Conservation (phyloP, 108 stramenopile genomes). For the Tribonema minus region DNA sequence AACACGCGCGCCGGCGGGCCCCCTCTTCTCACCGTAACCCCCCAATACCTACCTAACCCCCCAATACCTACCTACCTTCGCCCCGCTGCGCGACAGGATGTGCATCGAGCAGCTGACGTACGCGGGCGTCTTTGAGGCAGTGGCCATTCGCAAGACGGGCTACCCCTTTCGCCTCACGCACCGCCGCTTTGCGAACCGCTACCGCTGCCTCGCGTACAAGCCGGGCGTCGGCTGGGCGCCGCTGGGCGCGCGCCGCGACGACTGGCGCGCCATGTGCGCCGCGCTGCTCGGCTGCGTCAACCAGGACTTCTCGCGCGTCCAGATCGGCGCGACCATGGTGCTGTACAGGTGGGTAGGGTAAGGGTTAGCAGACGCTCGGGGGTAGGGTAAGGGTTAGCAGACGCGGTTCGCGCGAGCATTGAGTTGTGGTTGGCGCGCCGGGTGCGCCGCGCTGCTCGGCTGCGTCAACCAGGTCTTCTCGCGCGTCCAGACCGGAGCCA, state of each 20-base stretch:
- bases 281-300: slow-evolving; percentile 29
- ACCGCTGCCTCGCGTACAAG: slow-evolving; percentile 44
- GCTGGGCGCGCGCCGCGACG: background rate
- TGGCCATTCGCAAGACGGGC: slow-evolving; percentile 80
- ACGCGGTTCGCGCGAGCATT: no score
- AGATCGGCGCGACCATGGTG: slow-evolving; percentile 59
- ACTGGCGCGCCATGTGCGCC: slow-evolving; percentile 17
- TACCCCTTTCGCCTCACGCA: slow-evolving; percentile 38
- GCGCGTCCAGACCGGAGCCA: slow-evolving; percentile 51
- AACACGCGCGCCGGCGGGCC: no score
- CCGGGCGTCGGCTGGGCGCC: slow-evolving; percentile 15
- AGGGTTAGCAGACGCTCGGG: no score
- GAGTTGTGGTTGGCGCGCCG: no score
- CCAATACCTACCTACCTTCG: no score
- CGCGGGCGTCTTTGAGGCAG: slow-evolving; percentile 91
- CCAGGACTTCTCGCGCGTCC: slow-evolving; percentile 54
- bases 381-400: no score
- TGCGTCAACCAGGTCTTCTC: slow-evolving; percentile 50
- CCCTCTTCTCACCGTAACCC: no score
- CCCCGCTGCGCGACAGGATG: slow-evolving; percentile 10
- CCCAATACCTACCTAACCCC: no score
- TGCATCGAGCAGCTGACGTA: slow-evolving; percentile 61
- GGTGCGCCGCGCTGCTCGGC: slow-evolving; percentile 6
- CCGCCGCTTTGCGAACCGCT: slow-evolving; percentile 56
- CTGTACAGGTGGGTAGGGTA: slow-evolving; percentile 51